A percentile compares a stretch with the other conserved stretches of the same genome.
phyloP scores from a whole-genome alignment of 768 basidiomycete genomes.

The Podaxis sp. region DNA sequence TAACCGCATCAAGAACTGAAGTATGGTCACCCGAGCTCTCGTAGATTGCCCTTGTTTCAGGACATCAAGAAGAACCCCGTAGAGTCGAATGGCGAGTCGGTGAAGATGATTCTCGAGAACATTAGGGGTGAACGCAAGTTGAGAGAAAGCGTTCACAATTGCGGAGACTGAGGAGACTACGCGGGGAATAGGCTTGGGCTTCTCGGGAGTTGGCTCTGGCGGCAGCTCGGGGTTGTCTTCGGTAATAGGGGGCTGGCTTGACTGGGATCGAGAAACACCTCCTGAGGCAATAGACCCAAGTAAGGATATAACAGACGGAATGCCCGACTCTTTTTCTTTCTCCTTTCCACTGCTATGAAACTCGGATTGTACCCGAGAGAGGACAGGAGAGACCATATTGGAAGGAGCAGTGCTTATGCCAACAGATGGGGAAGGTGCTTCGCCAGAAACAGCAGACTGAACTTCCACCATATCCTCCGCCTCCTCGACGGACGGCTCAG shows the following conservation, averaged over 20 bases:
- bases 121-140: slow-evolving; percentile 69
- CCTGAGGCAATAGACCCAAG: slow-evolving; percentile 58
- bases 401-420: slow-evolving; percentile 28
- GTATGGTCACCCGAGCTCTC: slow-evolving; percentile 63
- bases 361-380: slow-evolving; percentile 63
- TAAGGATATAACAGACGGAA: slow-evolving; percentile 64
- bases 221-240: slow-evolving; percentile 31
- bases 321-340: slow-evolving; percentile 42
- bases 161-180: slow-evolving; percentile 63
- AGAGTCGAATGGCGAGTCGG: slow-evolving; percentile 54
- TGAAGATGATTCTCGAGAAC: slow-evolving; percentile 47
- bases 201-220: slow-evolving; percentile 24
- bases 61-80: slow-evolving; percentile 48
- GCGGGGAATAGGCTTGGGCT: slow-evolving; percentile 35
- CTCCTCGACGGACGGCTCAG: slow-evolving; percentile 34
- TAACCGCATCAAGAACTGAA: slow-evolving; percentile 88
- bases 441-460: slow-evolving; percentile 39
- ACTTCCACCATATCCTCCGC: slow-evolving; percentile 45
- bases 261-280: slow-evolving; percentile 57
- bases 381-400: slow-evolving; percentile 46
- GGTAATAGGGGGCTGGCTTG: slow-evolving; percentile 42
- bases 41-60: slow-evolving; percentile 46
- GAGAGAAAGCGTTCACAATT: slow-evolving; percentile 65
- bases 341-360: slow-evolving; percentile 35
- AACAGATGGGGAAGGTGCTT: slow-evolving; percentile 36